Evolutionary conservation across 1,139 yeast genomes (phyloP).

Genomic region (Yamadazyma triangularis): DNA sequence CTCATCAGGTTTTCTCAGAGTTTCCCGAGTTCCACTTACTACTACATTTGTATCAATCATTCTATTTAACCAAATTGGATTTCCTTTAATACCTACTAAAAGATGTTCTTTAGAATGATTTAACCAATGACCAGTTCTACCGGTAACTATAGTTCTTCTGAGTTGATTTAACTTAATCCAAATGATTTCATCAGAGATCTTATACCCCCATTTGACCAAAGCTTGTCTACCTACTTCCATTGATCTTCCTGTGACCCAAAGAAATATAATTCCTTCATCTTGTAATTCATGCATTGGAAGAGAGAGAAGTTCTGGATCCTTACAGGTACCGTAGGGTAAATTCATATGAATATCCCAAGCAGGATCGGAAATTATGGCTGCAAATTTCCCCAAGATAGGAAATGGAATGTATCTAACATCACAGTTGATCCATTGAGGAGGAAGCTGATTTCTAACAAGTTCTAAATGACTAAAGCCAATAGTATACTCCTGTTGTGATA

Average conservation of each 20-base stretch:
- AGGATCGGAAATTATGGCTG: conserved; percentile 86
- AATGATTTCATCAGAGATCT: conserved; percentile 69
- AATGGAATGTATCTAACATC: conserved; percentile 75
- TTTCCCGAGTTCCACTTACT: conserved; percentile 81
- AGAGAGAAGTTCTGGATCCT: conserved; percentile 64
- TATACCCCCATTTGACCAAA: conserved; percentile 77
- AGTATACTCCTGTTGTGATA: conserved; percentile 40
- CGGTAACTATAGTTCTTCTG: conserved; percentile 85
- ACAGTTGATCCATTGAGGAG: conserved; percentile 85
- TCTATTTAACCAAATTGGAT: conserved; percentile 67
- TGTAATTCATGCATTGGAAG: conserved; percentile 68
- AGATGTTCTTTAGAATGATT: conserved; percentile 93
- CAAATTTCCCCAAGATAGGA: conserved; percentile 69
- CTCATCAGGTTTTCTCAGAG: conserved; percentile 90
- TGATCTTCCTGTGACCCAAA: conserved; percentile 96
- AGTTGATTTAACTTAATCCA: conserved; percentile 92
- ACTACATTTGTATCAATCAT: conserved; percentile 70
- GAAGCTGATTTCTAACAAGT: conserved; percentile 23
- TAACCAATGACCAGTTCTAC: conserved; percentile 95
- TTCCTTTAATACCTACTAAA: conserved; percentile 78
- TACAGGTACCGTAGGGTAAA: conserved; percentile 72
- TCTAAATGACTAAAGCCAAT: conserved; percentile 52
- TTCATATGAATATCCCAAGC: conserved; percentile 89
- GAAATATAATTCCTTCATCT: conserved; percentile 73
- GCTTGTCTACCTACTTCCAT: conserved; percentile 83